phyloP scores from a whole-genome alignment of 2,329 filamentous ascomycete species.

The Nemania diffusa region DNA sequence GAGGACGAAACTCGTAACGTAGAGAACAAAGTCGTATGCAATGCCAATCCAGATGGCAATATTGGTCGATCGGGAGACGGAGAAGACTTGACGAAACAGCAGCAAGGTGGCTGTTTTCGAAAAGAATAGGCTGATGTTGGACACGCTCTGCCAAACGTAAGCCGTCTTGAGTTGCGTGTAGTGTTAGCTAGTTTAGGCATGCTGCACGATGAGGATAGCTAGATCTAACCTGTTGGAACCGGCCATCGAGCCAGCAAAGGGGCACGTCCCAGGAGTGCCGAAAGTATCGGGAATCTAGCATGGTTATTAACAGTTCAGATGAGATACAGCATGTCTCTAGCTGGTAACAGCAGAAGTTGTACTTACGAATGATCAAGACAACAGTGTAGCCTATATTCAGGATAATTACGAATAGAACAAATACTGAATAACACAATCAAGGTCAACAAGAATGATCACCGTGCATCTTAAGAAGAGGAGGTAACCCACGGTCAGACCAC shows the following conservation, averaged over 20 bases:
- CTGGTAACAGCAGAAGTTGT: background rate
- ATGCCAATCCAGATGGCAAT: conserved; percentile 35
- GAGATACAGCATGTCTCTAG: background rate
- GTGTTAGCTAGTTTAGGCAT: conserved; percentile 16
- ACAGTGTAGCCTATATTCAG: conserved; percentile 22
- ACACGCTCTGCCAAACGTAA: conserved; percentile 22
- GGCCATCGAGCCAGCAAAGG: conserved; percentile 22
- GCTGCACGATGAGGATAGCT: background rate
- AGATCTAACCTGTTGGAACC: conserved; percentile 20
- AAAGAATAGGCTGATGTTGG: conserved; percentile 27
- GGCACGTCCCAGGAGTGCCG: conserved; percentile 27
- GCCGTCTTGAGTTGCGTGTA: conserved; percentile 13
- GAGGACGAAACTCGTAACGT: conserved; percentile 20
- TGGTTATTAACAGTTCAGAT: background rate
- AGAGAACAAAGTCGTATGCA: conserved; percentile 16
- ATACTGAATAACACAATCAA: conserved; percentile 10
- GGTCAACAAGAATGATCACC: background rate
- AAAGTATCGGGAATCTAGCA: conserved; percentile 17
- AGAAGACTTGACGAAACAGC: conserved; percentile 29
- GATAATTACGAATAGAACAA: conserved; percentile 20
- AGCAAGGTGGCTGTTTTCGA: conserved; percentile 33
- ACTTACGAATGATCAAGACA: conserved; percentile 19
- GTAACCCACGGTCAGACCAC: conserved; percentile 18
- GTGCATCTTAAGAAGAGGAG: background rate
- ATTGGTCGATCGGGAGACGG: conserved; percentile 11